Conservation (phyloP, 2,329 filamentous ascomycete genomes). For the Pyricularia sp. region DNA sequence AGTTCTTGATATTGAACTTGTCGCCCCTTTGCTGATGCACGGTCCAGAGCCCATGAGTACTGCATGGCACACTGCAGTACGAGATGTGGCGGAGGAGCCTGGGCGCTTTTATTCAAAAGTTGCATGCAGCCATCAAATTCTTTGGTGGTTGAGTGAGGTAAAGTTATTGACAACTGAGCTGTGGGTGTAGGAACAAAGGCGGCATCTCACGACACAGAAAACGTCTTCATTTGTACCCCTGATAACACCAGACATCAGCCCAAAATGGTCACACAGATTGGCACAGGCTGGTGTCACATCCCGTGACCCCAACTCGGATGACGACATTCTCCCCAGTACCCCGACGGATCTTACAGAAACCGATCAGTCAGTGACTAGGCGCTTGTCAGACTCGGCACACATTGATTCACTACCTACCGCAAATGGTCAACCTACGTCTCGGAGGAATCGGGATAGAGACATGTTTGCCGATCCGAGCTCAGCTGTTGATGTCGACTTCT, state of each 20-base stretch:
- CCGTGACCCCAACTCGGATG: conserved; percentile 9
- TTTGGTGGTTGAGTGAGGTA: no score
- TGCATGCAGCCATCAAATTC: not conserved
- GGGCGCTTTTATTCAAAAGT: not conserved
- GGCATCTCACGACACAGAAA: not conserved
- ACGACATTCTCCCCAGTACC: conserved; percentile 13
- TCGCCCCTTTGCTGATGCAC: not conserved
- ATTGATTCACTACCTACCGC: not conserved
- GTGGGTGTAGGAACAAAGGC: not conserved
- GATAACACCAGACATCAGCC: conserved; percentile 17
- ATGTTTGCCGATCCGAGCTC: conserved; percentile 37
- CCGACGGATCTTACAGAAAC: conserved; percentile 19
- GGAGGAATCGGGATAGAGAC: conserved; percentile 16
- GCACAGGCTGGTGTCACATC: conserved; percentile 12
- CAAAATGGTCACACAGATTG: conserved; percentile 17
- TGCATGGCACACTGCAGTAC: not conserved
- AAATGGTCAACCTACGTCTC: not conserved
- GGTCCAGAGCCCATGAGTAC: not conserved
- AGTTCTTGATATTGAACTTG: not conserved
- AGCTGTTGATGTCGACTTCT: conserved; percentile 45
- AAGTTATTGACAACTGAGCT: not conserved
- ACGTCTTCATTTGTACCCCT: conserved; percentile 8
- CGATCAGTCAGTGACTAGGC: conserved; percentile 20
- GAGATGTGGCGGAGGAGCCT: not conserved
- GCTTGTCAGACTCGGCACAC: conserved; percentile 10